Evolutionary conservation across 73 alveolate species (phyloP), one percentile per base, ranked within the genome.

Genomic region (Paramecium sexaurelia): DNA sequence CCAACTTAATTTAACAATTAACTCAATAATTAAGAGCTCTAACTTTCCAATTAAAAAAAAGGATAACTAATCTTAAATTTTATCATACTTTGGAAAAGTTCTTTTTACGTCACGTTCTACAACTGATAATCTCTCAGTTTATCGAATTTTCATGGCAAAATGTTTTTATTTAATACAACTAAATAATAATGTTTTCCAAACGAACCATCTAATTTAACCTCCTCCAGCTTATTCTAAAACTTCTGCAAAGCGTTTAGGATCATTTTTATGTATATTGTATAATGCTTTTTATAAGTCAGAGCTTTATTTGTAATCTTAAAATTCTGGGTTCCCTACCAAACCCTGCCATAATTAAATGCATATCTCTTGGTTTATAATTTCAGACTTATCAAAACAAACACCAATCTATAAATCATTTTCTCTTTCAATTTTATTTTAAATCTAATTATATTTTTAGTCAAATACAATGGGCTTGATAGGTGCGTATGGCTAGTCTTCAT

Each of bases 161-260:
- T 78, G 68, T 22, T 41, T 78, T 3, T 19, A 11, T 40, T 22
- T 78, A 41, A 78, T 45, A 7, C 36, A 41, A 39, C 73, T 37
- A 41, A 9, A 41, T 24, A 78, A 41, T 20, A 78, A 41, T 3
- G 90, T 78, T 78, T 78, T 78, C 90, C 90, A 78, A 41, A 78
- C 73, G 13, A 78, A 78, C 90, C 90, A 78, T 78, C 90, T 20
- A 2, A 78, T 78, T 78, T 39, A 26, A 3, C 90, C 90, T 1
- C 90, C 90, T 45, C 90, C 90, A 6, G 43, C 40, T 0, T 37
- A 29, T 45, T 41, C 73, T 24, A 78, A 37, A 22, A 78, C 55
- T 78, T 78, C 71, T 22, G 35, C 40, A 78, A 78, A 78, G 5
- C 55, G 69, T 19, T 20, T 24, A 3, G 90, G 90, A 11, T 78